phyloP scores from a whole-genome alignment of 768 basidiomycete genomes.

The Floccularia luteovirens region DNA sequence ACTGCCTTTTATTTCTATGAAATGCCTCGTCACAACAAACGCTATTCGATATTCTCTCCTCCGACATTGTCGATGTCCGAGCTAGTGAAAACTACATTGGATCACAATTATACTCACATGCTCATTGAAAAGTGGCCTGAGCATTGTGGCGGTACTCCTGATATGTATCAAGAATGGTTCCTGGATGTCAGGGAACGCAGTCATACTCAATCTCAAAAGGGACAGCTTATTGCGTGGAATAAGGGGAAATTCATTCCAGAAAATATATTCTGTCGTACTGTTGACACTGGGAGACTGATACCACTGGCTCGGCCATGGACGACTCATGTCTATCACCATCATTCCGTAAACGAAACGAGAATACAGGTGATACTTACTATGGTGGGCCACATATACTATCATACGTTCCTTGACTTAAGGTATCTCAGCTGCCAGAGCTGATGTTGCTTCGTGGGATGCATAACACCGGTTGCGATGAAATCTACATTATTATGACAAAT shows the following conservation, averaged over 20 bases:
- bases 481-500: constrained; percentile 74
- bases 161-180: constrained; percentile 76
- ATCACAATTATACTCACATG: constrained; percentile 69
- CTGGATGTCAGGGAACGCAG: constrained; percentile 59
- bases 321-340: constrained; percentile 74
- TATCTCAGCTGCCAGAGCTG: constrained; percentile 59
- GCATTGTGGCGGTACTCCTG: constrained; percentile 50
- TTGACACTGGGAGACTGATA: constrained; percentile 71
- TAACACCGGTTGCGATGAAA: constrained; percentile 71
- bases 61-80: constrained; percentile 69
- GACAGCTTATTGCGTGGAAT: constrained; percentile 49
- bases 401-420: background rate
- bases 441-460: constrained; percentile 80
- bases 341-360: constrained; percentile 66
- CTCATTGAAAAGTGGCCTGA: constrained; percentile 84
- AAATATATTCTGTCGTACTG: constrained; percentile 72
- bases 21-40: constrained; percentile 36
- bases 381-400: constrained; percentile 29
- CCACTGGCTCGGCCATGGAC: constrained; percentile 80
- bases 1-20: constrained; percentile 10
- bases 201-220: constrained; percentile 34
- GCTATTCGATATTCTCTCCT: constrained; percentile 60
- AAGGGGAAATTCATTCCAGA: constrained; percentile 76
- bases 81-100: constrained; percentile 71
- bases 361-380: constrained; percentile 79